Percentiles rank a stretch among this genome's conserved stretches.
Evolutionary conservation across 257 asterid genomes (phyloP).

Genomic region (Oldenlandia corymbosa): DNA sequence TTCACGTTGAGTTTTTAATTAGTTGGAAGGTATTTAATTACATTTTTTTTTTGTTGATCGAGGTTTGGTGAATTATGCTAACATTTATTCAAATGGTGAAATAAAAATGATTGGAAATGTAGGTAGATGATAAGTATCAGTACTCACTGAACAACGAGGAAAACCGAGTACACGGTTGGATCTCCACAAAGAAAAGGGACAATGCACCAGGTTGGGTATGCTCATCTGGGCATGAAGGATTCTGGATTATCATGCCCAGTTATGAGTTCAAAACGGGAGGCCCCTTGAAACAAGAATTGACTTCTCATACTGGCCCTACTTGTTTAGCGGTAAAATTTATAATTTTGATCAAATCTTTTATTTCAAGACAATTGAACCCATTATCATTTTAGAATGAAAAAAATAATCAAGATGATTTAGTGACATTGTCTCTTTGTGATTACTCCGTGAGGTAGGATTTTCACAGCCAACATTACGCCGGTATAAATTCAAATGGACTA

Average conservation of each 20-base stretch:
- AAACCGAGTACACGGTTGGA: slow-evolving; percentile 32
- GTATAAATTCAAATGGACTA: slow-evolving; percentile 43
- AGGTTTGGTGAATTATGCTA: too few species aligned
- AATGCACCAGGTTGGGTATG: not conserved
- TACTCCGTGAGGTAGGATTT: too few species aligned
- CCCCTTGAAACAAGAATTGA: slow-evolving; percentile 36
- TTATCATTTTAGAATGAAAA: too few species aligned
- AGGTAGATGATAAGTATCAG: slow-evolving; percentile 41
- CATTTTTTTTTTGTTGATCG: too few species aligned
- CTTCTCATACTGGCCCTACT: slow-evolving; percentile 34
- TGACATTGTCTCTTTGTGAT: too few species aligned
- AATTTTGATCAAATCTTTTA: not conserved
- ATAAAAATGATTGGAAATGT: not conserved
- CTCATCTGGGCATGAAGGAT: slow-evolving; percentile 17
- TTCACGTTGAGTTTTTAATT: too few species aligned
- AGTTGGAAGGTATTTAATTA: too few species aligned
- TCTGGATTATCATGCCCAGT: slow-evolving; percentile 35
- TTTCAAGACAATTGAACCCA: too few species aligned
- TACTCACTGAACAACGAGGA: slow-evolving; percentile 25
- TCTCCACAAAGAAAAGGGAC: not conserved
- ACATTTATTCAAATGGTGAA: too few species aligned
- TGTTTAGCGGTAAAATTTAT: slow-evolving; percentile 17
- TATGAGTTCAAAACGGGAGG: slow-evolving; percentile 34
- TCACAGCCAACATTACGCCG: slow-evolving; percentile 60
- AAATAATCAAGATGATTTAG: too few species aligned